Evolutionary conservation across 129 eudicot genomes (phyloP).

Genomic region (Gnaphalium uliginosum): DNA sequence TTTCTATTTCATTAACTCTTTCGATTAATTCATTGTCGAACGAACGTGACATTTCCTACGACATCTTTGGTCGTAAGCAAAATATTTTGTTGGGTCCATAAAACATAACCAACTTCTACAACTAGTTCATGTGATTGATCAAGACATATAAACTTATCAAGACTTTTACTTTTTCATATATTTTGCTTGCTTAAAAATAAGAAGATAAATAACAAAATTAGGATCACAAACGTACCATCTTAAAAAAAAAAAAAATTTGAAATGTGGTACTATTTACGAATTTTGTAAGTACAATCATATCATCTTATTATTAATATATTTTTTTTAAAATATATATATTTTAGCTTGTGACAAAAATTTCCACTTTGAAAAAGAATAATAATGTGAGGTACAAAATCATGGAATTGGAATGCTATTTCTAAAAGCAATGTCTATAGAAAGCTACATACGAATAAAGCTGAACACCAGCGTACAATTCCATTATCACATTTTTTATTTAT

Average conservation of each 20-base stretch:
- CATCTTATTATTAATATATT: too few relatives aligned
- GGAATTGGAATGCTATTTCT: conserved; percentile 7
- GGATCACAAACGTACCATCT: too few relatives aligned
- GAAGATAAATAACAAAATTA: background rate
- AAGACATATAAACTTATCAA: conserved; percentile 10
- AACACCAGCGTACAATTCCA: conserved; percentile 15
- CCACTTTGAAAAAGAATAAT: background rate
- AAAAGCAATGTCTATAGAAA: conserved; percentile 7
- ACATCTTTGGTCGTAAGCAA: conserved; percentile 17
- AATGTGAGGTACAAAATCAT: conserved; percentile 1
- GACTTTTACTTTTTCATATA: background rate
- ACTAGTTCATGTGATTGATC: conserved; percentile 9
- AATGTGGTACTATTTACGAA: too few relatives aligned
- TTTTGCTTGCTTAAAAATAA: background rate
- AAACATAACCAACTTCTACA: background rate
- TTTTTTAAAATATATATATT: too few relatives aligned
- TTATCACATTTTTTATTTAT: background rate
- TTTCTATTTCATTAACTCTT: too few relatives aligned
- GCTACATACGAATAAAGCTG: conserved; percentile 21
- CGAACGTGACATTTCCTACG: too few relatives aligned
- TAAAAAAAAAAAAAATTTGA: too few relatives aligned
- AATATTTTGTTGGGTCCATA: conserved; percentile 23
- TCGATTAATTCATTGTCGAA: too few relatives aligned
- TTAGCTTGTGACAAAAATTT: background rate
- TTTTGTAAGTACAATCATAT: too few relatives aligned